Conservation (phyloP, 2,329 filamentous ascomycete species). For the Lithohypha guttulata region DNA sequence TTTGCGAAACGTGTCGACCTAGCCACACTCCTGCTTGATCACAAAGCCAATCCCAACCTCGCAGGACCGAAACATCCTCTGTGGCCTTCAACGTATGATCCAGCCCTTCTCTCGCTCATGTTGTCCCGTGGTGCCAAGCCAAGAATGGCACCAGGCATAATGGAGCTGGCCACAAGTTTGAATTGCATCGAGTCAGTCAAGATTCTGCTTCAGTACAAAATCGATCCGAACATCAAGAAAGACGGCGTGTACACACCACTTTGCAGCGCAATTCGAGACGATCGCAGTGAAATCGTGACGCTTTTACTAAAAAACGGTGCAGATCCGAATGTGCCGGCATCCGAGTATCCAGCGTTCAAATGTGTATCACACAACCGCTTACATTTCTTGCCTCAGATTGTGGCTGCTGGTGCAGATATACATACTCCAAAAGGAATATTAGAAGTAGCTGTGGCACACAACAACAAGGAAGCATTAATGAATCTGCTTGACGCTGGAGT, state of each 20-base stretch:
- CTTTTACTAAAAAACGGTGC: conserved; percentile 46
- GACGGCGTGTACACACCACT: conserved; percentile 59
- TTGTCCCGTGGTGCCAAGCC: conserved; percentile 49
- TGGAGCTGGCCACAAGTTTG: conserved; percentile 53
- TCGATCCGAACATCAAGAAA: conserved; percentile 52
- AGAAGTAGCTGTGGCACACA: conserved; percentile 52
- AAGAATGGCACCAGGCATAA: conserved; percentile 50
- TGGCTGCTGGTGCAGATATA: conserved; percentile 51
- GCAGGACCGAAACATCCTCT: conserved; percentile 60
- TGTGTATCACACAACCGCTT: conserved; percentile 55
- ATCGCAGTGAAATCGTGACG: conserved; percentile 50
- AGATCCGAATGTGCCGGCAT: conserved; percentile 44
- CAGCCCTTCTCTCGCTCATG: conserved; percentile 48
- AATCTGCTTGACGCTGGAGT: conserved; percentile 52
- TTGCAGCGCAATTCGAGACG: conserved; percentile 58
- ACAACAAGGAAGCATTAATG: conserved; percentile 50
- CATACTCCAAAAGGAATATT: conserved; percentile 53
- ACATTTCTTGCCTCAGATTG: conserved; percentile 49
- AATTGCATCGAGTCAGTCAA: conserved; percentile 54
- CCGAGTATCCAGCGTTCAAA: conserved; percentile 58
- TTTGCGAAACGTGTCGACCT: conserved; percentile 46
- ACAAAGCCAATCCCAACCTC: conserved; percentile 56
- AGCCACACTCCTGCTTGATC: conserved; percentile 43
- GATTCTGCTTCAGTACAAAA: conserved; percentile 46
- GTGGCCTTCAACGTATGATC: conserved; percentile 53